These are phyloP conservation scores for Nadsonia commutata DNA, from an alignment of 1,139 yeast genomes.

Conservation along the genomic window DNA sequence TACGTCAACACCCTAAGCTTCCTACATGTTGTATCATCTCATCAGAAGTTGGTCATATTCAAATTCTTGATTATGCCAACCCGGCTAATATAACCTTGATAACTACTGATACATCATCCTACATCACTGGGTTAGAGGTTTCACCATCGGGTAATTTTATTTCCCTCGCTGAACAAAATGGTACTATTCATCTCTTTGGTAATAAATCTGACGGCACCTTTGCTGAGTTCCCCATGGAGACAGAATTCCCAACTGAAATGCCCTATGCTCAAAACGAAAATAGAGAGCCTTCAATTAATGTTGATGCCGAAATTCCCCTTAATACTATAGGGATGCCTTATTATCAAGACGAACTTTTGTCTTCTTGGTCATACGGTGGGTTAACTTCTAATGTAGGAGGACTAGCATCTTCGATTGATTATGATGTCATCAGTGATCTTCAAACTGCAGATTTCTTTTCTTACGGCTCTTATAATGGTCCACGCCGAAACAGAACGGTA, in stretches of 20 bases:
- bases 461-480: conserved; percentile 35
- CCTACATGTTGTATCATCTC: conserved; percentile 68
- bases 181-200: conserved; percentile 67
- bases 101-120: conserved; percentile 25
- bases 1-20: conserved; percentile 71
- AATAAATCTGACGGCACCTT: conserved; percentile 21
- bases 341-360: conserved; percentile 60
- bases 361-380: conserved; percentile 42
- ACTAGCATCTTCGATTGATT: conserved; percentile 21
- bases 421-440: conserved; percentile 17
- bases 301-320: conserved; percentile 40
- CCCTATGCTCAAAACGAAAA: conserved; percentile 14
- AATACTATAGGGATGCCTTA: conserved; percentile 76
- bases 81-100: conserved; percentile 42
- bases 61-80: conserved; percentile 69
- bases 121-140: conserved; percentile 44
- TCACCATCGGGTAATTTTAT: conserved; percentile 74
- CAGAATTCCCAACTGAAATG: conserved; percentile 35
- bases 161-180: conserved; percentile 51
- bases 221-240: conserved; percentile 34
- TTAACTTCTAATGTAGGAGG: conserved; percentile 19
- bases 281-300: conserved; percentile 24
- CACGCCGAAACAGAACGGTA: conserved; percentile 20
- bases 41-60: conserved; percentile 68
- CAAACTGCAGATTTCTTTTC: conserved; percentile 17